phyloP scores from a whole-genome alignment of 345 rosid genomes.

The Pistacia integerrima region DNA sequence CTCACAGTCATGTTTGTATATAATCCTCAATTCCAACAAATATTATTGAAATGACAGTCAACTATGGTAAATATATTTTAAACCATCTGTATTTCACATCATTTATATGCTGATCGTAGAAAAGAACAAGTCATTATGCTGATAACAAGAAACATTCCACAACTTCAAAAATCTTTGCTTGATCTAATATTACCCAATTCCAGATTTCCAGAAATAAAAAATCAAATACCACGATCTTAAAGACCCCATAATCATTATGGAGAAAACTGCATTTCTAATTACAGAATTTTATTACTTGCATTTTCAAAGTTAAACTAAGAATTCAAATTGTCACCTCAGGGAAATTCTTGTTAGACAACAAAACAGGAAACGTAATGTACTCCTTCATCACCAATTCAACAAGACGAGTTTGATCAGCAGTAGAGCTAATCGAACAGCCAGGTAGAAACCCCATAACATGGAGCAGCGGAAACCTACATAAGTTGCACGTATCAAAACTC shows the following conservation, averaged over 20 bases:
- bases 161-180: constrained; percentile 1
- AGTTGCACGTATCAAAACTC: neutral
- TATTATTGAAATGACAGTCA: constrained; percentile 9
- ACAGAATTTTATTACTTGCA: neutral
- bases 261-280: neutral
- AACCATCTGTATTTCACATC: neutral
- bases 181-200: neutral
- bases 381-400: constrained; percentile 64
- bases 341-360: constrained; percentile 54
- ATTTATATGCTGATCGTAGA: neutral
- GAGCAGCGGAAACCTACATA: constrained; percentile 65
- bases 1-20: neutral
- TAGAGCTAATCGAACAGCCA: constrained; percentile 42
- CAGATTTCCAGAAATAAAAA: neutral
- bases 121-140: neutral
- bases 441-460: constrained; percentile 59
- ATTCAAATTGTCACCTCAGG: constrained; percentile 46
- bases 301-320: constrained; percentile 4
- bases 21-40: neutral
- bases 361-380: constrained; percentile 73
- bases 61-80: neutral
- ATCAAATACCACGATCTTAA: neutral
- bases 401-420: constrained; percentile 45
- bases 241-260: neutral
- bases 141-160: neutral